Evolutionary conservation across 164 flowering plant genomes (phyloP), one percentile per base, ranked within the genome.

Genomic region (Protea cynaroides): DNA sequence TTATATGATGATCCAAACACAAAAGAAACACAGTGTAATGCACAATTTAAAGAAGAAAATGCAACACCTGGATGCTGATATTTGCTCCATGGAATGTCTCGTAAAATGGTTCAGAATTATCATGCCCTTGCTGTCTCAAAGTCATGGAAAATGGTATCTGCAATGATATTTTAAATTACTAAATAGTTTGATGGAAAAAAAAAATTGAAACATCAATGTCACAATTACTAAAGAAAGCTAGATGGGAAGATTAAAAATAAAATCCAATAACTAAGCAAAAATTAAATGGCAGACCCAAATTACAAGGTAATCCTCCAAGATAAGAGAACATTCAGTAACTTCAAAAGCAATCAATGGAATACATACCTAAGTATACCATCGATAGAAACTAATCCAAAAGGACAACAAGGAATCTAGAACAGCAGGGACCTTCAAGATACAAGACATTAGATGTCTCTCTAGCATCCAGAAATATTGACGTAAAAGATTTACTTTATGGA

Each of bases 31-130:
- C 12, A 15, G 58, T 13, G 63, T 65, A 23, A 61, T 59, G 13
- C 37, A 38, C 14, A 19, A 49, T 11, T 14, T 10, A 17, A 24
- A 40, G n/a, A 29, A 4, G 24, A 59, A 58, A 55, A 63, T 58
- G 49, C 23, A 38, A 66, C 54, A 90, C 98, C 94, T 90, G 98
- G 47, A 90, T 83, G 77, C 72, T 86, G 56, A 90, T 87, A 73
- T 92, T 75, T 24, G 82, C 78, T 65, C 96, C 98, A 83, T 92
- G 98, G 67, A 84, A 92, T 62, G 98, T 92, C 79, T 92, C 97
- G 71, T 88, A 87, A 64, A 86, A 85, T 64, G 69, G 84, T 78
- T 83, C 95, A 44, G 60, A 56, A 65, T 70, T 72, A 17, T 74
- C 75, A 44, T 81, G 83, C 43, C 83, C 80, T 51, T 71, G 78